These are phyloP conservation scores for Thymus quinquecostatus DNA, from an alignment of 257 asterid species.

Conservation along the genomic window DNA sequence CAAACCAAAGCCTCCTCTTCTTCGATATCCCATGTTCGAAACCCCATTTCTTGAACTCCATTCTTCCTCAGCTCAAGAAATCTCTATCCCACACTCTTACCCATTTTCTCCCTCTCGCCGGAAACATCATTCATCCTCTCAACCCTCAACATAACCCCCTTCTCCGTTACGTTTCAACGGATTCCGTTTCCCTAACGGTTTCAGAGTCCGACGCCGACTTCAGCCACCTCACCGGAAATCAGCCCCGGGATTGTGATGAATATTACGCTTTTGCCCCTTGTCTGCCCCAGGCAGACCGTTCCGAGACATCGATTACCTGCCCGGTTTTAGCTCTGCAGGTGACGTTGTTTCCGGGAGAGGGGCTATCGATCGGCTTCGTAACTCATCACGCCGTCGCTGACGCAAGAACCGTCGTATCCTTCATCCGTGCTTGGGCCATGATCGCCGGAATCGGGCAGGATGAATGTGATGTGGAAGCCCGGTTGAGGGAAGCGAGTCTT, in stretches of 20 bases:
- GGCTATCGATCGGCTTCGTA: too few species aligned
- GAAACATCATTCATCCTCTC: conserved; percentile 32
- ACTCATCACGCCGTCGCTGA: too few species aligned
- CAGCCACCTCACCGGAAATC: conserved; percentile 22
- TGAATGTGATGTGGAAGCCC: background rate
- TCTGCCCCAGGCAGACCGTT: background rate
- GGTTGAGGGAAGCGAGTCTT: too few species aligned
- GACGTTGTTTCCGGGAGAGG: too few species aligned
- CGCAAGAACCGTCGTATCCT: conserved; percentile 30
- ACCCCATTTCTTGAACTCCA: conserved; percentile 20
- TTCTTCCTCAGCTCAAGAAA: background rate
- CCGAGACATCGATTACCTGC: too few species aligned
- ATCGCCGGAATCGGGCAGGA: too few species aligned
- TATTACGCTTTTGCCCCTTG: conserved; percentile 13
- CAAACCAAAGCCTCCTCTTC: background rate
- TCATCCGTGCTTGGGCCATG: too few species aligned
- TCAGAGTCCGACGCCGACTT: conserved; percentile 36
- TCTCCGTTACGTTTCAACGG: background rate
- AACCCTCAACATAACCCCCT: background rate
- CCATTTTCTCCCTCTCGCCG: conserved; percentile 36
- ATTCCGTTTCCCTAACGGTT: conserved; percentile 16
- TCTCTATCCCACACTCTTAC: background rate
- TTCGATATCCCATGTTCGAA: conserved; percentile 18
- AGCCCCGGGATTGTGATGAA: conserved; percentile 21
- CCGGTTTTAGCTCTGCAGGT: too few species aligned